These are phyloP conservation scores for Coemansia sp. DNA, from an alignment of 192 early-diverging fungal genomes.

Conservation along the genomic window DNA sequence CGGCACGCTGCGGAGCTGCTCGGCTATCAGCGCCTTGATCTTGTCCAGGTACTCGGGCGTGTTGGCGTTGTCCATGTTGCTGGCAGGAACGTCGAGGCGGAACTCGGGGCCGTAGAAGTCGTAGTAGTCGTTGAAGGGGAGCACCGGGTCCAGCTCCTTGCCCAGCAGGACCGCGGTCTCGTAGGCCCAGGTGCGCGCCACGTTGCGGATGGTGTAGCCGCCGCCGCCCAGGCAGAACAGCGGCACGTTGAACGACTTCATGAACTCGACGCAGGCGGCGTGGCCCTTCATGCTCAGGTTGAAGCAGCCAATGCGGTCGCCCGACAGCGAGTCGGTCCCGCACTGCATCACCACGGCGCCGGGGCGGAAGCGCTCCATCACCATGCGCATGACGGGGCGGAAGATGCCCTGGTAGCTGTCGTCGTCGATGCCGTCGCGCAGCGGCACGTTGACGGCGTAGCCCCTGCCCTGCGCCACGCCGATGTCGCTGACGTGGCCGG, in stretches of 20 bases:
- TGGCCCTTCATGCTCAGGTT: constrained; percentile 94
- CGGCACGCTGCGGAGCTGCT: constrained; percentile 61
- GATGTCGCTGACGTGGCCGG: constrained; percentile 89
- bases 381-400: constrained; percentile 75
- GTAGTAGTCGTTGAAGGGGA: constrained; percentile 87
- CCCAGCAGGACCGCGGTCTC: constrained; percentile 86
- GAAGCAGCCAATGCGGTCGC: constrained; percentile 92
- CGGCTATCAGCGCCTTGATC: constrained; percentile 53
- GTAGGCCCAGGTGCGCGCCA: constrained; percentile 91
- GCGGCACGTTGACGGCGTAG: constrained; percentile 94
- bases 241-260: constrained; percentile 88
- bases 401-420: constrained; percentile 89
- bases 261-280: constrained; percentile 88
- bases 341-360: constrained; percentile 91
- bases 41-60: constrained; percentile 78
- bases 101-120: constrained; percentile 93
- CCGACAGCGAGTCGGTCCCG: constrained; percentile 91
- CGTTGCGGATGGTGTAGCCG: constrained; percentile 96
- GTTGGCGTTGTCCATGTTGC: constrained; percentile 89
- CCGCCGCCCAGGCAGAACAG: constrained; percentile 93
- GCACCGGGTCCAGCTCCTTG: constrained; percentile 61
- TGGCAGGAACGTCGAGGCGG: constrained; percentile 79
- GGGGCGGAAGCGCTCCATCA: constrained; percentile 90
- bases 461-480: constrained; percentile 82
- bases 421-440: constrained; percentile 94